A percentile compares a stretch with the other conserved stretches of the same genome.
Conservation (phyloP, 2,329 filamentous ascomycete genomes). For the Zymoseptoria ardabiliae region DNA sequence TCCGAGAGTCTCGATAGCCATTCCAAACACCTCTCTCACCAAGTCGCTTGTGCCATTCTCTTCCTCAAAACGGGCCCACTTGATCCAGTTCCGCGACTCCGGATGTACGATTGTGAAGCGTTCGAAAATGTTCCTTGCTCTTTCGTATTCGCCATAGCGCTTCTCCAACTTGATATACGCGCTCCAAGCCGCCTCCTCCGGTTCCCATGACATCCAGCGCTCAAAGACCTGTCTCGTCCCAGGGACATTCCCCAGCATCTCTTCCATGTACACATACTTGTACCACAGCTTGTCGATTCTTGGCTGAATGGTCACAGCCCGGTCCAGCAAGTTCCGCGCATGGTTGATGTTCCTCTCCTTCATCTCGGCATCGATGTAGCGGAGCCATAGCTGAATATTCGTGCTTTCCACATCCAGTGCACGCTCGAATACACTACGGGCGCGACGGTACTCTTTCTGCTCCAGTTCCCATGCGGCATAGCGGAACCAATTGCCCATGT, state of each 20-base stretch:
- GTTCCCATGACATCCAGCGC: conserved; percentile 97
- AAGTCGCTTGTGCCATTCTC: conserved; percentile 87
- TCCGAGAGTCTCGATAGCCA: conserved; percentile 79
- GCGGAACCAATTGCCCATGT: conserved; percentile 98
- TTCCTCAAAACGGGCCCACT: conserved; percentile 96
- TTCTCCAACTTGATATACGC: conserved; percentile 97
- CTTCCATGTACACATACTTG: conserved; percentile 98
- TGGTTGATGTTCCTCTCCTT: conserved; percentile 93
- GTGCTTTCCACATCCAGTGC: conserved; percentile 88
- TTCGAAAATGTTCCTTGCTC: conserved; percentile 83
- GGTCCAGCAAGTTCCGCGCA: conserved; percentile 86
- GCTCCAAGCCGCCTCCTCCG: conserved; percentile 89
- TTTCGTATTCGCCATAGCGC: conserved; percentile 83
- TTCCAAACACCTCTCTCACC: conserved; percentile 85
- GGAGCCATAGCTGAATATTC: conserved; percentile 78
- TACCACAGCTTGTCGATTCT: conserved; percentile 97
- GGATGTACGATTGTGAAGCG: conserved; percentile 88
- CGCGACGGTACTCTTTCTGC: conserved; percentile 92
- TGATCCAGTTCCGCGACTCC: conserved; percentile 95
- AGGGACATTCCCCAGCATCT: conserved; percentile 89
- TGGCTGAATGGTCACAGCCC: conserved; percentile 86
- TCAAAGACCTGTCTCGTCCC: conserved; percentile 93
- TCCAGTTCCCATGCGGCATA: conserved; percentile 97
- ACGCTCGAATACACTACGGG: conserved; percentile 87
- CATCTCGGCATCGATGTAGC: conserved; percentile 96